phyloP scores from a whole-genome alignment of 129 eudicot genomes.

The Smallanthus sonchifolius region DNA sequence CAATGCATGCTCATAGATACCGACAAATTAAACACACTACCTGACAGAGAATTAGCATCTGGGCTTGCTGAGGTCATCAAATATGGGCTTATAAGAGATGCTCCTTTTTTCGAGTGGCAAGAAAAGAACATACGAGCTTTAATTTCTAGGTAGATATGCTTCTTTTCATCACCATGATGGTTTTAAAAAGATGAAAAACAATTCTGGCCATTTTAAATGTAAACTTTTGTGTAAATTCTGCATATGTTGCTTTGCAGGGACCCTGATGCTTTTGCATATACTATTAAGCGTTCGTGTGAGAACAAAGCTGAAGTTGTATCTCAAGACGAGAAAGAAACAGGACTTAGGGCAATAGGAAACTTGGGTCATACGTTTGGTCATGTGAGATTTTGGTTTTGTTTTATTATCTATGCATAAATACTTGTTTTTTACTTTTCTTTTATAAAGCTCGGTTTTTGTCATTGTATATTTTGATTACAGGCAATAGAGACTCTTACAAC shows the following conservation, averaged over 20 bases:
- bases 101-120: conserved; percentile 94
- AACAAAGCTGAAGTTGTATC: conserved; percentile 95
- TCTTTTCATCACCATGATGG: background rate
- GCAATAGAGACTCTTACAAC: conserved; percentile 96
- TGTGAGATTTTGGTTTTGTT: conserved; percentile 43
- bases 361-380: conserved; percentile 97
- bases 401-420: background rate
- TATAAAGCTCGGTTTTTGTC: background rate
- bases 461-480: conserved; percentile 34
- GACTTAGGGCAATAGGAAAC: conserved; percentile 81
- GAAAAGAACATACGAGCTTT: conserved; percentile 82
- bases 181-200: background rate
- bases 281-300: conserved; percentile 94
- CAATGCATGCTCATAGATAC: conserved; percentile 92
- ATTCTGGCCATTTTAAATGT: background rate
- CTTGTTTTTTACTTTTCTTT: background rate
- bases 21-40: conserved; percentile 78
- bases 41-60: conserved; percentile 90
- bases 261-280: conserved; percentile 73
- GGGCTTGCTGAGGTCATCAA: conserved; percentile 95
- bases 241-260: conserved; percentile 50
- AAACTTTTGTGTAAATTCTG: background rate
- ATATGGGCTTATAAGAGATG: conserved; percentile 88
- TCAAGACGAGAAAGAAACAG: conserved; percentile 89
- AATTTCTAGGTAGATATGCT: conserved; percentile 57